Percentiles rank a stretch among this genome's conserved stretches.
These are phyloP conservation scores for Aspergillus taichungensis DNA, from an alignment of 495 filamentous ascomycete species.

Conservation along the genomic window DNA sequence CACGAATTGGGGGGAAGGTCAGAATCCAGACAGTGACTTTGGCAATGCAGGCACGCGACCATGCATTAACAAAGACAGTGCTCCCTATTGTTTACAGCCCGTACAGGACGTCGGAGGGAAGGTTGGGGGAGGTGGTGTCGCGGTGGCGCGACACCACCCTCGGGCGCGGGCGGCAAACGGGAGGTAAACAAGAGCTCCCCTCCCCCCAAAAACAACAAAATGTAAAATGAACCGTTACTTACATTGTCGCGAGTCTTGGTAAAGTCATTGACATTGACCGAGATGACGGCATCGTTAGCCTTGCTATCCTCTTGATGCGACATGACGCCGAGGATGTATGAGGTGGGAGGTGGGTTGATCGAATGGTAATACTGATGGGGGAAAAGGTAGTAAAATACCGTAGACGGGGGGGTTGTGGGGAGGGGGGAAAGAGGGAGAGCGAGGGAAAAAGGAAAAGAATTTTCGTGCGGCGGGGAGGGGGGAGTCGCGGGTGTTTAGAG, in stretches of 20 bases:
- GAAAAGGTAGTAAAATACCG: constrained; percentile 5
- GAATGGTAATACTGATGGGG: constrained; percentile 10
- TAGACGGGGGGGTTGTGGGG: constrained; percentile 1
- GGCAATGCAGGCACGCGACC: no score
- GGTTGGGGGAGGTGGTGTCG: no score
- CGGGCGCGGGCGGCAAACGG: constrained; percentile 9
- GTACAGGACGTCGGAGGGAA: not conserved
- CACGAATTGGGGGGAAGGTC: no score
- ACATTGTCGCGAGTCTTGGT: constrained; percentile 56
- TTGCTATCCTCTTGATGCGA: constrained; percentile 23
- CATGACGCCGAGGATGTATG: constrained; percentile 16
- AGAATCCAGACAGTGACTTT: no score
- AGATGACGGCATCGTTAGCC: constrained; percentile 25
- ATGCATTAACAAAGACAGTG: no score
- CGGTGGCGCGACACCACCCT: constrained; percentile 8
- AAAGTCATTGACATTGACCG: constrained; percentile 53
- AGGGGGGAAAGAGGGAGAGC: constrained; percentile 1
- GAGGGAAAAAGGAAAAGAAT: constrained; percentile 14
- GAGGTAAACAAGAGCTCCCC: constrained; percentile 1
- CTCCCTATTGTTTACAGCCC: not conserved
- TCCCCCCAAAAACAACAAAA: constrained; percentile 1
- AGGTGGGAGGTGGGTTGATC: not conserved
- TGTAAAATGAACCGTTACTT: constrained; percentile 26
- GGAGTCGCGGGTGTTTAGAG: constrained; percentile 5
- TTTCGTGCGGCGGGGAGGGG: constrained; percentile 12